phyloP scores from a whole-genome alignment of 768 basidiomycete species.

The Clavaria fumosa region DNA sequence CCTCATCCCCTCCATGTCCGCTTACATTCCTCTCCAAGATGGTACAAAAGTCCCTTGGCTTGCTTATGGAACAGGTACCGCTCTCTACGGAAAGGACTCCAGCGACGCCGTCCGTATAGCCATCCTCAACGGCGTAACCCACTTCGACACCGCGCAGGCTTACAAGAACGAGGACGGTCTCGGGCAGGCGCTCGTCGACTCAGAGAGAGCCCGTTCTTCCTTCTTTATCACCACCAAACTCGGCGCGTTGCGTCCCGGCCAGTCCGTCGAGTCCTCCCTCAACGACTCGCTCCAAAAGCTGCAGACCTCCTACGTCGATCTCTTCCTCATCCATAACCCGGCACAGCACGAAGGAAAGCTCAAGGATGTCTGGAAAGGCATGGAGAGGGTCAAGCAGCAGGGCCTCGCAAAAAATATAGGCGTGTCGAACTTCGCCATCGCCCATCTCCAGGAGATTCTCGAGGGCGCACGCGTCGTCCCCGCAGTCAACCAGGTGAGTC shows the following conservation, averaged over 20 bases:
- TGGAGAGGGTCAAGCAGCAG: constrained; percentile 39
- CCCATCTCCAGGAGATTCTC: constrained; percentile 37
- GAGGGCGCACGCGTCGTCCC: constrained; percentile 37
- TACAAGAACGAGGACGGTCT: constrained; percentile 42
- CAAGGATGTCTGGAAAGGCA: constrained; percentile 38
- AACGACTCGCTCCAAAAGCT: constrained; percentile 39
- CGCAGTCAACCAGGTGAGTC: constrained; percentile 51
- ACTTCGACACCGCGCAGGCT: constrained; percentile 49
- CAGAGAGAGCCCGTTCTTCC: constrained; percentile 35
- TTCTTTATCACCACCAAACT: constrained; percentile 54
- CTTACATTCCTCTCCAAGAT: constrained; percentile 40
- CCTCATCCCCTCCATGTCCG: too few relatives aligned
- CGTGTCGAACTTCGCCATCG: constrained; percentile 50
- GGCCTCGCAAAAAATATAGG: constrained; percentile 44
- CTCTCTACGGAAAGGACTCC: constrained; percentile 31
- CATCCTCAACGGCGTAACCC: constrained; percentile 39
- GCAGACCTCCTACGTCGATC: constrained; percentile 37
- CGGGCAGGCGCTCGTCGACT: constrained; percentile 33
- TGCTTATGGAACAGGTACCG: constrained; percentile 49
- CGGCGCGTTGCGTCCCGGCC: constrained; percentile 23
- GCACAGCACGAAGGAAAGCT: constrained; percentile 26
- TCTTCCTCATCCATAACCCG: constrained; percentile 47
- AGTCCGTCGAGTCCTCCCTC: constrained; percentile 34
- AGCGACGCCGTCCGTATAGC: constrained; percentile 26
- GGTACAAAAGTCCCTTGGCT: constrained; percentile 38